Base-by-base conservation (phyloP, 495 filamentous ascomycete species). In the Pyrenopolyporus hunteri region DNA sequence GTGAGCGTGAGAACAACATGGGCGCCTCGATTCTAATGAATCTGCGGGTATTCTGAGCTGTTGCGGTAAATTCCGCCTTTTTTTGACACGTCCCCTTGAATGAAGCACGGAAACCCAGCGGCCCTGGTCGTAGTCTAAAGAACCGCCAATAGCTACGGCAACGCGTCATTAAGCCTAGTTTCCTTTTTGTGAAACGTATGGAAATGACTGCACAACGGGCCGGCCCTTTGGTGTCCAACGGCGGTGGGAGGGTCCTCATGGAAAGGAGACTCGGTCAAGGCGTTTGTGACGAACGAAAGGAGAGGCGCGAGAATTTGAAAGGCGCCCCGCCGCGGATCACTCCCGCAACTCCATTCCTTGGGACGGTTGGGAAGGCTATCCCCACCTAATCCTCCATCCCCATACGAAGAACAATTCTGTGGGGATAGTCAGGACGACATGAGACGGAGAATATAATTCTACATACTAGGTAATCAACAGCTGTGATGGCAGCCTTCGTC, bases 221-320 rank as follows among this genome's bases (percentile, higher is more conserved):
- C 56, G 63, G 37, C 39, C 63, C 63, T 65, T 48, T 31, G 20
- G n/a, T 58, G 37, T 43, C 39, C 32, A 46, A 39, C 33, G 14
- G 26, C 31, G 20, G 37, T 36, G 33, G 37, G 17, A 43, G 36
- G 49, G 59, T 44, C 36, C 22, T 48, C 20, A 11, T 32, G 6
- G 23, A 28, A 26, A 60, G 40, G 56, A 60, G 48, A 55, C 43
- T 66, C 63, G 63, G 63, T 66, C 63, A 66, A 32, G 50, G 49
- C 17, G 19, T n/a, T n/a, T 42, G 16, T 39, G 17, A 37, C 56
- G 36, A 59, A 50, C 55, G 44, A 65, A 51, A 25, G 19, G 28
- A 45, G 28, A 20, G 31, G 19, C 37, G 25, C 28, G 51, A 17
- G 20, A 53, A 45, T 45, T 50, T 32, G 48, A 29, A 39, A 14